Evolutionary conservation across 1,284 basidiomycete genomes (phyloP), one percentile per base, ranked within the genome.

Genomic region (Rhizoctonia solani): DNA sequence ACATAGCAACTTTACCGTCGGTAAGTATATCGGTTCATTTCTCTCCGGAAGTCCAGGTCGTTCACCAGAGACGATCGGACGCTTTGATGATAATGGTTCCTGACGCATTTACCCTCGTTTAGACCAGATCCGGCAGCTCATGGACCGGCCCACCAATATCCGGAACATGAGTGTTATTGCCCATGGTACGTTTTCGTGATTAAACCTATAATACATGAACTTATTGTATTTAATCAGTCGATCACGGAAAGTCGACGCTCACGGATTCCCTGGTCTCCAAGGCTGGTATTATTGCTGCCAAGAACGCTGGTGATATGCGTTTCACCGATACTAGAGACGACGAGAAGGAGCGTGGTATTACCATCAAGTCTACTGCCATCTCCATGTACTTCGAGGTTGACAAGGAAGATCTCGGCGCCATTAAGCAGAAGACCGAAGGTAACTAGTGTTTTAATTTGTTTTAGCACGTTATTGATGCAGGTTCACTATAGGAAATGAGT

Each of bases 281-380:
- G 85, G 97, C 97, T 72, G 97, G 97, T 88, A 99, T 99, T 79
- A 98, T 99, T 76, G 96, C 97, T 74, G 82, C 84, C 68, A 83
- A 93, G 76, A 98, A 98, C 81, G 95, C 97, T 72, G 96, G 95
- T 80, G 95, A 98, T 73, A 86, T 92, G 86, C 94, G 97, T 74
- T 98, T 96, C 80, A 99, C 93, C 73, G 96, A 99, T 81, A 99
- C 97, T 74, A 83, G 96, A 85, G 88, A 92, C 46, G 97, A 99
- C 79, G 97, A 99, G 84, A 99, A 98, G 79, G 97, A 99, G 80
- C 95, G 97, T 83, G 97, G 97, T 86, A 99, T 99, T 77, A 99
- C 97, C 70, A 99, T 99, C 84, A 99, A 99, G 83, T 99, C 97
- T 54, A 99, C 97, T 53, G 97, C 96, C 77, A 98, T 99, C 79